Conservation (phyloP, 2,329 filamentous ascomycete genomes). For the Paracoccidioides lutzii region DNA sequence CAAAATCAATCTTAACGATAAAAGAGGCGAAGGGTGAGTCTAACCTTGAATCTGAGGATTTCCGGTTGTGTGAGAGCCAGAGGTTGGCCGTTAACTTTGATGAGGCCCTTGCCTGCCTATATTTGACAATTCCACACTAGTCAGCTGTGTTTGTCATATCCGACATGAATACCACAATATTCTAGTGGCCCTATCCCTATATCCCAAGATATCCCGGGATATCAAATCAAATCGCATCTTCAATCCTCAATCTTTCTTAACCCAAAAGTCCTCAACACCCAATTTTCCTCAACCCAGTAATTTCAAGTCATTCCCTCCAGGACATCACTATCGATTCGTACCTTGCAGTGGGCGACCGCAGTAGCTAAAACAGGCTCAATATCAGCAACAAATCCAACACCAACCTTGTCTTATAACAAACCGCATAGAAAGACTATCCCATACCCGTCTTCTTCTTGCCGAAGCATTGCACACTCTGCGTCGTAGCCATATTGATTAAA, state of each 20-base stretch:
- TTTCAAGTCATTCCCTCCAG: slow-evolving; percentile 1
- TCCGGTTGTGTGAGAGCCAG: slow-evolving; percentile 89
- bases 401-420: neutral
- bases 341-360: slow-evolving; percentile 86
- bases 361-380: slow-evolving; percentile 44
- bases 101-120: slow-evolving; percentile 68
- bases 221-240: neutral
- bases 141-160: neutral
- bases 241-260: neutral
- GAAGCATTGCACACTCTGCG: slow-evolving; percentile 91
- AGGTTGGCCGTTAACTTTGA: slow-evolving; percentile 98
- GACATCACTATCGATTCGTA: slow-evolving; percentile 32
- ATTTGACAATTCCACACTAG: slow-evolving; percentile 13
- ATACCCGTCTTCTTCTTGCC: slow-evolving; percentile 83
- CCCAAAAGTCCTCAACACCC: neutral
- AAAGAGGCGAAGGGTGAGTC: slow-evolving; percentile 4
- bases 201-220: neutral
- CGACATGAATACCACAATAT: neutral
- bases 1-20: too few relatives aligned
- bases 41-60: slow-evolving; percentile 91
- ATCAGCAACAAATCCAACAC: slow-evolving; percentile 13
- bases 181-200: too few relatives aligned
- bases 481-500: slow-evolving; percentile 54
- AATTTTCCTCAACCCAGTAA: slow-evolving; percentile 2
- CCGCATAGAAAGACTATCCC: slow-evolving; percentile 10